These are phyloP conservation scores for Rhodotorula sp. DNA, from an alignment of 1,284 basidiomycete species.

Conservation along the genomic window DNA sequence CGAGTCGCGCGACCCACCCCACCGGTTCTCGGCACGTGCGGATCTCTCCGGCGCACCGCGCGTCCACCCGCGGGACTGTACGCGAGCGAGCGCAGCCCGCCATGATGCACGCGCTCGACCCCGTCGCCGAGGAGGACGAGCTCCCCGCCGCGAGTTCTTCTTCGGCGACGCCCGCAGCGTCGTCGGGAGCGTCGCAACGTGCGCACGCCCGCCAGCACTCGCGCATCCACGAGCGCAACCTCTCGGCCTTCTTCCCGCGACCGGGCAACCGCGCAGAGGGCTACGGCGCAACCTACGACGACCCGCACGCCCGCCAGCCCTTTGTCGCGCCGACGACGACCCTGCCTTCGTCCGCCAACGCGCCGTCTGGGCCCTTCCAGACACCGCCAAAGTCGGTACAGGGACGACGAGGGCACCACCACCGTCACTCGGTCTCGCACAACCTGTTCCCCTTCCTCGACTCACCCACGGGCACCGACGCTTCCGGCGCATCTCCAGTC, in stretches of 20 bases:
- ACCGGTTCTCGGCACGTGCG: too few relatives aligned
- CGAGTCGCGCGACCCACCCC: too few relatives aligned
- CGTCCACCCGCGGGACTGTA: too few relatives aligned
- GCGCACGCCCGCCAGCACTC: slow-evolving; percentile 62
- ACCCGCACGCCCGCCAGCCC: slow-evolving; percentile 25
- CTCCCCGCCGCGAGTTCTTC: not conserved
- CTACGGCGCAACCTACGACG: slow-evolving; percentile 68
- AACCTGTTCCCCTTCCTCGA: slow-evolving; percentile 88
- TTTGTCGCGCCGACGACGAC: not conserved
- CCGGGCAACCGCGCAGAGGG: slow-evolving; percentile 65
- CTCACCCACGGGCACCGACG: not conserved
- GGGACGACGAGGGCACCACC: slow-evolving; percentile 51
- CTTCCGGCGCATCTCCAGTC: not conserved
- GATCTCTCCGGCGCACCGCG: too few relatives aligned
- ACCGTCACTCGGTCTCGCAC: slow-evolving; percentile 89
- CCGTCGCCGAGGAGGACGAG: slow-evolving; percentile 10
- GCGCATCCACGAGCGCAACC: slow-evolving; percentile 81
- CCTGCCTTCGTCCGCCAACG: not conserved
- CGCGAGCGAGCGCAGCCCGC: too few relatives aligned
- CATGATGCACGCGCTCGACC: slow-evolving; percentile 5
- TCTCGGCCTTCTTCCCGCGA: slow-evolving; percentile 85
- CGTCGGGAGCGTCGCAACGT: not conserved
- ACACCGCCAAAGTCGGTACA: not conserved
- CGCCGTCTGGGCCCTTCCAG: not conserved
- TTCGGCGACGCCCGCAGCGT: not conserved